Base-by-base conservation (phyloP, 441 rosid species). In the Aquilaria agallochum region DNA sequence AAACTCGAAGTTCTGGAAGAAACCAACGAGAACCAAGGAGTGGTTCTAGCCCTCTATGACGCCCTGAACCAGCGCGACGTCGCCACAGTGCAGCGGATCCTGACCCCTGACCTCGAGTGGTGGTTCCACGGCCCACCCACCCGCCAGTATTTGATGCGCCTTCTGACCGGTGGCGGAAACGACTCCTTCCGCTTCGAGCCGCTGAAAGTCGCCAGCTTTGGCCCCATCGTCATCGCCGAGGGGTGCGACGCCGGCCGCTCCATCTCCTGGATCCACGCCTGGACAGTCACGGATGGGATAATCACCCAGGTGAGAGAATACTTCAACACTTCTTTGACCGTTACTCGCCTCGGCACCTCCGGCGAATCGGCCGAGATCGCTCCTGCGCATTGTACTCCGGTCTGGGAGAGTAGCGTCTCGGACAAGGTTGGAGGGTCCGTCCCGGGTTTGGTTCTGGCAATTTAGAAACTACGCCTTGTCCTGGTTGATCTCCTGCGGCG, bases 351-450 rank as follows among this genome's bases (percentile, higher is more conserved):
- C 59, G 72, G 59, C 59, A n/a, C 12, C 59, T 11, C 51, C 10
- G 36, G 32, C 42, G 7, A 36, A 4, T 2, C 77, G 58, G 40
- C 74, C 32, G 88, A 80, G 83, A 78, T 81, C 4, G 36, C 67
- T 31, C 45, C 80, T 0, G 69, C 68, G 67, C 86, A 74, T 76
- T 90, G 91, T 60, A 81, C 78, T 0, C 80, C 84, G 33, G 70
- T 90, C 13, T 93, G 98, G 97, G 95, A 90, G 78, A 93, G 98
- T 68, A 81, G 85, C 69, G 49, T 58, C 9, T 66, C 69, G 52
- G 55, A 44, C 69, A 13, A 2, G 58, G 64, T 52, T 20, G 69
- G 58, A 4, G 53, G 58, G 33, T 66, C 69, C 0, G 69, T 66
- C 15, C 69, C 69, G 4, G 69, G 69, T 5, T 63, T 66, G 3